Evolutionary conservation across 768 basidiomycete species (phyloP).

Genomic region (Tephrocybe rancida): DNA sequence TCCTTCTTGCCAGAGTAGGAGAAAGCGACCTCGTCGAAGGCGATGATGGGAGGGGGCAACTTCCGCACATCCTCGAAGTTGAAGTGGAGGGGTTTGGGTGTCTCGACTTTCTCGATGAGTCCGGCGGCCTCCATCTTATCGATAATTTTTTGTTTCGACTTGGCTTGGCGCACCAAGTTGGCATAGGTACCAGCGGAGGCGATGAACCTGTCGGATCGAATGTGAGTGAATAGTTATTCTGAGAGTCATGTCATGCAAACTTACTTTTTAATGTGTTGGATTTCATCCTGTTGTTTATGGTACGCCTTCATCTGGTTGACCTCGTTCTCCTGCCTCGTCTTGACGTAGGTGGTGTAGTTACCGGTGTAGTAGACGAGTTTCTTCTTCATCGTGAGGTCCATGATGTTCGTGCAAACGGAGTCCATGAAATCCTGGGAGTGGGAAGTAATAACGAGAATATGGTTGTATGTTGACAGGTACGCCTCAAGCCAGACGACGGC

Average conservation of each 20-base stretch:
- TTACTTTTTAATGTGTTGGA: conserved; percentile 96
- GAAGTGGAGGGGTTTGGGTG: conserved; percentile 75
- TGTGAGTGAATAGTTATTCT: neutral
- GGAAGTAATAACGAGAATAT: conserved; percentile 95
- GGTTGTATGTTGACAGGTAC: conserved; percentile 97
- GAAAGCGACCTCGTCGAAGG: conserved; percentile 94
- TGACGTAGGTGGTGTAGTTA: conserved; percentile 97
- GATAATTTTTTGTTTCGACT: conserved; percentile 99
- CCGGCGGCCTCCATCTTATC: conserved; percentile 99
- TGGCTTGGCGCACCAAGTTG: conserved; percentile 97
- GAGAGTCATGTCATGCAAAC: conserved; percentile 20
- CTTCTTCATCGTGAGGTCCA: conserved; percentile 93
- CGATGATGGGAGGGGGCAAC: conserved; percentile 96
- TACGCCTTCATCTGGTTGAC: conserved; percentile 99
- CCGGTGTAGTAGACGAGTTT: conserved; percentile 94
- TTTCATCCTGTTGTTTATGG: conserved; percentile 97
- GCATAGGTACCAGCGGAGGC: conserved; percentile 99
- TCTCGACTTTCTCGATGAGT: conserved; percentile 89
- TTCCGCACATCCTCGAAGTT: conserved; percentile 84
- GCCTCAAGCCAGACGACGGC: conserved; percentile 99
- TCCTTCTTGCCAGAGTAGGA: conserved; percentile 89
- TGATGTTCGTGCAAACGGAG: conserved; percentile 94
- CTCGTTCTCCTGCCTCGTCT: conserved; percentile 96
- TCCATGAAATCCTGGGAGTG: conserved; percentile 99
- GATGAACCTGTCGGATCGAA: conserved; percentile 68